Base-by-base conservation (phyloP, 257 asterid genomes). In the Solanum acaule region DNA sequence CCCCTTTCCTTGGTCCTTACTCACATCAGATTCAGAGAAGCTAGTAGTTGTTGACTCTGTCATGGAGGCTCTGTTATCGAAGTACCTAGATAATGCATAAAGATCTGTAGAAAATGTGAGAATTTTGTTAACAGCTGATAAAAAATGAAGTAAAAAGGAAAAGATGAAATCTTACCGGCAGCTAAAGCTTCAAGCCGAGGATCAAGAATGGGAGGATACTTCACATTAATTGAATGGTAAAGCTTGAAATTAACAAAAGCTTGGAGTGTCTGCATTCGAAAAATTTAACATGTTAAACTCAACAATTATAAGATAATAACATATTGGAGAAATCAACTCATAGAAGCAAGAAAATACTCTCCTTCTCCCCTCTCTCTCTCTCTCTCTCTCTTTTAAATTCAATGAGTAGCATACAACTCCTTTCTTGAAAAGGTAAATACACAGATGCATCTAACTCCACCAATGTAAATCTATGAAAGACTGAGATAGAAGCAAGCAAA, bases 161-260 rank as follows among this genome's bases (percentile, higher is more conserved):
- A 46, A 46, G 70, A 46, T 49, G 42, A 49, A 59, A 63, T 31
- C 18, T 29, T 90, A 96, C 99, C 99, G 77, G 98, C 98, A 63
- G 99, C 98, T 87, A 95, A 89, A 83, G 98, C 96, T 93, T 96
- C 99, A 89, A 97, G 92, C 33, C 94, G 94, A 68, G 98, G 90
- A 90, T 97, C 99, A 31, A 97, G 98, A 87, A 96, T 95, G 23
- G 99, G 99, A 72, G 99, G 99, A 88, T 97, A 96, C 83, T 92
- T 92, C 90, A 93, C 93, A 88, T 94, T 93, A 87, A 97, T 94
- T 59, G 98, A 94, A 31, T 92, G 94, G 88, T 95, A 97, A 25
- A 96, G 94, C 90, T 92, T 94, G 92, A 82, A 93, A 90, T 97
- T 95, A 63, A 95, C 94, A 87, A 93, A 95, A 42, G 92, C 98